Conservation (phyloP, 2,329 filamentous ascomycete genomes). For the Pseudocercospora fuligena region DNA sequence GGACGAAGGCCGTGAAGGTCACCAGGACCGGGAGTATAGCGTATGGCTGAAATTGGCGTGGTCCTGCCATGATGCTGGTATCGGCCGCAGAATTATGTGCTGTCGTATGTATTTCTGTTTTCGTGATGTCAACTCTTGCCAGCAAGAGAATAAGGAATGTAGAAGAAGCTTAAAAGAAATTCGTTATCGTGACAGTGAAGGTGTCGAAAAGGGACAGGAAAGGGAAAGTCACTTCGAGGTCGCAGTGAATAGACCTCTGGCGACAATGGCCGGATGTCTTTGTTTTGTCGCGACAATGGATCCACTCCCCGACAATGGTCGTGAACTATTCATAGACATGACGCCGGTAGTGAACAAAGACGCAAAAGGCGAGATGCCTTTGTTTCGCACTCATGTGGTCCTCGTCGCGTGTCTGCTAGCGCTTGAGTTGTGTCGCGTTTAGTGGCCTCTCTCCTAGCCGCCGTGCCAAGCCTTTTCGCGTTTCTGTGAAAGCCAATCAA, state of each 20-base stretch:
- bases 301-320: not conserved
- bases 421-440: not conserved
- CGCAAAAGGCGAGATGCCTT: not conserved
- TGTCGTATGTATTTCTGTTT: not conserved
- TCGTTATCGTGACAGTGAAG: slow-evolving; percentile 1
- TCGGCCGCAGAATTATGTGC: not conserved
- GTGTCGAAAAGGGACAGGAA: not conserved
- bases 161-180: slow-evolving; percentile 5
- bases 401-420: not conserved
- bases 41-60: slow-evolving; percentile 23
- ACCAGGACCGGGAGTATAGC: slow-evolving; percentile 42
- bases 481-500: not conserved
- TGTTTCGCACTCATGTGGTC: slow-evolving; percentile 3
- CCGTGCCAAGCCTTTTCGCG: not conserved
- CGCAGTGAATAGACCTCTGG: slow-evolving; percentile 3
- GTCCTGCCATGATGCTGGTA: slow-evolving; percentile 9
- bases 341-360: not conserved
- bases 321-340: not conserved
- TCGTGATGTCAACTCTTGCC: slow-evolving; percentile 5
- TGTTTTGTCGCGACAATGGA: not conserved
- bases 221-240: not conserved
- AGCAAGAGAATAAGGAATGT: slow-evolving; percentile 5
- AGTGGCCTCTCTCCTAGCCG: not conserved
- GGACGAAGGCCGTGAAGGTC: slow-evolving; percentile 60
- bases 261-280: not conserved